These are phyloP conservation scores for Alternaria panax DNA, from an alignment of 2,329 filamentous ascomycete species.

Conservation along the genomic window DNA sequence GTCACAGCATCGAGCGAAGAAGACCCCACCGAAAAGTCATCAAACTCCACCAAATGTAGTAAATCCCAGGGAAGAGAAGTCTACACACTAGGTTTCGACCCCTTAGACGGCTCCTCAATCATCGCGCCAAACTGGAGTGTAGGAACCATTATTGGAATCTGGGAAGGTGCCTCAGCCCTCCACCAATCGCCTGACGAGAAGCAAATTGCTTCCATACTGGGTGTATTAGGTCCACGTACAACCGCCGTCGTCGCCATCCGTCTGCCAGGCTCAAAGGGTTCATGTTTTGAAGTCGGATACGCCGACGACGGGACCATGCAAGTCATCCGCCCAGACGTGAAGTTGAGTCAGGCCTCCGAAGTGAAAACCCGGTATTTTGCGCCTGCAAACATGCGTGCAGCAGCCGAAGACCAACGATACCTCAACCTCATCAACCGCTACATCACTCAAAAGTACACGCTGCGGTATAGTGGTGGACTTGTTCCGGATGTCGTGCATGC, in stretches of 20 bases:
- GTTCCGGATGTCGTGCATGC: slow-evolving; percentile 68
- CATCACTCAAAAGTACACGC: slow-evolving; percentile 63
- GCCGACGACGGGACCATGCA: slow-evolving; percentile 44
- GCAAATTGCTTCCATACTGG: slow-evolving; percentile 46
- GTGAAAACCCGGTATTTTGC: slow-evolving; percentile 65
- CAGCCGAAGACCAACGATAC: slow-evolving; percentile 61
- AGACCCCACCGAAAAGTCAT: slow-evolving; percentile 59
- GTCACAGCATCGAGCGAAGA: slow-evolving; percentile 69
- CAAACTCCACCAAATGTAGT: slow-evolving; percentile 6
- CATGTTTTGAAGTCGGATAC: slow-evolving; percentile 64
- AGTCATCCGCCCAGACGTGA: slow-evolving; percentile 50
- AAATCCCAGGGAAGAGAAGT: slow-evolving; percentile 26
- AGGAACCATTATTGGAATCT: slow-evolving; percentile 67
- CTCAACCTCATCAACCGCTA: slow-evolving; percentile 59
- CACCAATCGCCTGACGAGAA: slow-evolving; percentile 22
- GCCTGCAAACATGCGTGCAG: slow-evolving; percentile 67
- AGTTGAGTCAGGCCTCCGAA: slow-evolving; percentile 28
- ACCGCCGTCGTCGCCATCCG: slow-evolving; percentile 63
- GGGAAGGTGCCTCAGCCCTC: slow-evolving; percentile 46
- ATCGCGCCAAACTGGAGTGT: slow-evolving; percentile 50
- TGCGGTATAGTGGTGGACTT: slow-evolving; percentile 67
- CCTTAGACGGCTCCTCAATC: slow-evolving; percentile 70
- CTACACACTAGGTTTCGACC: slow-evolving; percentile 69
- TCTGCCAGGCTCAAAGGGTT: slow-evolving; percentile 47
- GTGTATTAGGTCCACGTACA: slow-evolving; percentile 45